Evolutionary conservation across 2,329 filamentous ascomycete genomes (phyloP), one percentile per base, ranked within the genome.

Genomic region (Fusarium subtropicale): DNA sequence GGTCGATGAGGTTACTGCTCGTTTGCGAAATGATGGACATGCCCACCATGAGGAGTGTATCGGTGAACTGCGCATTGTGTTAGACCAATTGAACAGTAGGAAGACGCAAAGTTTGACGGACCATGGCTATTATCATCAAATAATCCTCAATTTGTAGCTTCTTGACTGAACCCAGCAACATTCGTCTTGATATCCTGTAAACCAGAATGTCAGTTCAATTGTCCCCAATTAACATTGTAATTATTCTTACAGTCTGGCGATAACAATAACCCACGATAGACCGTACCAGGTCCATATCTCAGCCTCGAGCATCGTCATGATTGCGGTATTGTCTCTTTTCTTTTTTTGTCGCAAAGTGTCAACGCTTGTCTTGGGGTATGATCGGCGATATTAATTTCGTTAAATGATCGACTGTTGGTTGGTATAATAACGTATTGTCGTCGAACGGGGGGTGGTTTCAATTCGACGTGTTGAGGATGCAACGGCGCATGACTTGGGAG

Each of bases 1-100:
- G 81, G 20, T 85, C 80, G 77, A 90, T 87, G 20, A 90, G 80
- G 71, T 90, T 90, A 42, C 85, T 89, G 16, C 83, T 85, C n/a
- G 85, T 86, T 34, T 82, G 79, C 3, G 81, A 80, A 22, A 87
- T 80, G 48, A 89, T 83, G 64, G 88, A 88, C 71, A 90, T 82
- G 10, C 80, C 76, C 26, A 85, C 79, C 58, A 88, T 84, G 15
- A 90, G 76, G 18, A 86, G 75, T 0, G 87, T 89, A 69, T 88
- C 87, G 72, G 80, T 81, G 1, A 74, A 44, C 82, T 84, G 47
- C 7, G 7, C 18, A 1, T 15, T 3, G 12, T 8, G 33, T 65
- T 59, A 64, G 46, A 15, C 7, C 28, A 16, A 10, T 24, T 47
- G 15, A 7, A 24, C 2, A 26, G 16, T 10, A 15, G 20, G 2